Base-by-base conservation (phyloP, 2,329 filamentous ascomycete species). In the Cladosporium sp. region DNA sequence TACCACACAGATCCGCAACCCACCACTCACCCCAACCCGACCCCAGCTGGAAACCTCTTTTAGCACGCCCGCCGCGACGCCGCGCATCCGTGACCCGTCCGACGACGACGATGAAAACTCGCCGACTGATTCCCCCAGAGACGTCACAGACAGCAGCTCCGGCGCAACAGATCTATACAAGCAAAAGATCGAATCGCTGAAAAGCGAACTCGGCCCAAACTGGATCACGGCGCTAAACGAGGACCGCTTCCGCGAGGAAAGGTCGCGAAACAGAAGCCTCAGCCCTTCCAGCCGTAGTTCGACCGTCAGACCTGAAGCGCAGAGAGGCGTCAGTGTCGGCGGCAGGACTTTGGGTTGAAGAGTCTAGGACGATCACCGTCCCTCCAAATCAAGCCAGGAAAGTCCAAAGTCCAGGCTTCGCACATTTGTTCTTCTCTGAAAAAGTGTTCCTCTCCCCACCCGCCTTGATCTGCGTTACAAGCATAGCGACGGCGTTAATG, bases 191-290 rank as follows among this genome's bases (percentile, higher is more conserved):
- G 90, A 95, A 67, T 83, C 86, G 3, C 72, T 96, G 48, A 85
- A 90, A 54, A 85, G 85, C 62, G 88, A 92, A 62, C 84, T 95
- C 57, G 91, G 91, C 27, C 88, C 84, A 59, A 86, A 84, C 32
- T 98, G 95, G 78, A 78, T 98, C 33, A 91, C 84, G 55, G 88
- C 87, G 12, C 74, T 97, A 43, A 86, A 86, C 53, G 91, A 95
- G 61, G 87, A 93, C 66, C 76, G 69, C 29, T 79, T 78, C 73
- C 72, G 52, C 22, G 56, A 57, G 36, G 54, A 57, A 38, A 54
- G 49, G 19, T 43, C 51, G 7, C 49, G 55, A 25, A 50, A 57
- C 15, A 50, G 57, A 13, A 59, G 59, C 51, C 60, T 57, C 50
- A 63, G 62, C 41, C 62, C 61, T 8, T 50, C 55, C n/a, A 59